Evolutionary conservation across 306 rosid species (phyloP).

Genomic region (Cicer cuneatum): DNA sequence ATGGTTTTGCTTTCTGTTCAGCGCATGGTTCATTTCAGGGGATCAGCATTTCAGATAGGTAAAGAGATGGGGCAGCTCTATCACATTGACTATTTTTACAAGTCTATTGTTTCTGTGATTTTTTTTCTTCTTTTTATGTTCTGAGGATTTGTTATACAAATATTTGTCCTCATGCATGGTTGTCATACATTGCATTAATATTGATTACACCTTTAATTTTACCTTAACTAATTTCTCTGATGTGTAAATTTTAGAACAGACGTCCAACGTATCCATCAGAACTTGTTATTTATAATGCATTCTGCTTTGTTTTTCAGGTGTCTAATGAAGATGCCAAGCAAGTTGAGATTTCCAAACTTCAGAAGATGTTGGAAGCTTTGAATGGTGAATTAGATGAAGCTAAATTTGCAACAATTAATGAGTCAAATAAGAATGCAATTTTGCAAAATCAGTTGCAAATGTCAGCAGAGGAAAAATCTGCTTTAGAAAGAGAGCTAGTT

Average conservation of each 20-base stretch:
- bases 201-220: conserved; percentile 34
- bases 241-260: conserved; percentile 22
- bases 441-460: conserved; percentile 81
- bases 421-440: conserved; percentile 82
- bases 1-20: conserved; percentile 7
- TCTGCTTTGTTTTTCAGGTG: conserved; percentile 59
- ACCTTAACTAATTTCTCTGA: conserved; percentile 4
- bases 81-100: conserved; percentile 6
- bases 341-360: conserved; percentile 72
- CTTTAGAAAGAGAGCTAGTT: conserved; percentile 77
- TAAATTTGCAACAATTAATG: conserved; percentile 73
- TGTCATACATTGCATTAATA: background rate
- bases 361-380: conserved; percentile 67
- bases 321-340: conserved; percentile 89
- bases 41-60: background rate
- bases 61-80: background rate
- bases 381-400: conserved; percentile 82
- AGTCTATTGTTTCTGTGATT: background rate
- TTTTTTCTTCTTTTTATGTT: conserved; percentile 14
- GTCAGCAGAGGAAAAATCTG: conserved; percentile 68
- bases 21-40: conserved; percentile 6
- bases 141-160: conserved; percentile 20
- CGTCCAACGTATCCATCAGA: background rate
- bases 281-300: conserved; percentile 27
- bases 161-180: background rate